Evolutionary conservation across 768 basidiomycete species (phyloP).

Genomic region (Paxillus involutus): DNA sequence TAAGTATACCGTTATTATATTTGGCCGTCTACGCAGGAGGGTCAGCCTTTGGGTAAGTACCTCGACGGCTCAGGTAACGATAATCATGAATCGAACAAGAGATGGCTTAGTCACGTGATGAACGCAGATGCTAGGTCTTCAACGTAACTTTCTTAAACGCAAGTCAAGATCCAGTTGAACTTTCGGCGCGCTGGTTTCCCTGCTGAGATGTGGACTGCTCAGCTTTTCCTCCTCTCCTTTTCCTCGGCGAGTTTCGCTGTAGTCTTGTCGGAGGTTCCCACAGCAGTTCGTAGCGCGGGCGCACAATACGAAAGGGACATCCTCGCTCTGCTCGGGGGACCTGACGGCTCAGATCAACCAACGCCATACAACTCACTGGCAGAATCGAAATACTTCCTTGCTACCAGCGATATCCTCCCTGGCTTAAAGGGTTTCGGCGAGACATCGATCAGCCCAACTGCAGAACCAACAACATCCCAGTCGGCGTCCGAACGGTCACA

Average conservation of each 20-base stretch:
- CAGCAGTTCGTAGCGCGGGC: neutral
- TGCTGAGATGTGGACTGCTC: neutral
- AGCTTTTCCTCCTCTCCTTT: neutral
- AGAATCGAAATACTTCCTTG: neutral
- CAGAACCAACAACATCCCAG: neutral
- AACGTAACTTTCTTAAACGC: too few species aligned
- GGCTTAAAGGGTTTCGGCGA: neutral
- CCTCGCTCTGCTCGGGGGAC: constrained; percentile 14
- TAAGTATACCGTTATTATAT: too few species aligned
- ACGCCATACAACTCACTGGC: neutral
- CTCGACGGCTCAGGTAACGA: too few species aligned
- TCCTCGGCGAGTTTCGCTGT: constrained; percentile 1
- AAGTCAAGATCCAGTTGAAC: too few species aligned
- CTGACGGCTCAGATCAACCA: neutral
- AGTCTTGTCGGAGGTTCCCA: neutral
- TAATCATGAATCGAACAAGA: too few species aligned
- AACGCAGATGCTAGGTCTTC: too few species aligned
- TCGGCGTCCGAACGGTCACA: neutral
- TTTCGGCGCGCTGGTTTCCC: neutral
- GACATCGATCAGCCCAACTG: neutral
- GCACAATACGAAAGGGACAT: constrained; percentile 7
- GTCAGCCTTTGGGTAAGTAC: too few species aligned
- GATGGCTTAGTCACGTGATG: too few species aligned
- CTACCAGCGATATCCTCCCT: neutral
- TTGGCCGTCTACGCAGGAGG: too few species aligned